phyloP scores from a whole-genome alignment of 2,329 filamentous ascomycete species.

The Diaporthe helianthi region DNA sequence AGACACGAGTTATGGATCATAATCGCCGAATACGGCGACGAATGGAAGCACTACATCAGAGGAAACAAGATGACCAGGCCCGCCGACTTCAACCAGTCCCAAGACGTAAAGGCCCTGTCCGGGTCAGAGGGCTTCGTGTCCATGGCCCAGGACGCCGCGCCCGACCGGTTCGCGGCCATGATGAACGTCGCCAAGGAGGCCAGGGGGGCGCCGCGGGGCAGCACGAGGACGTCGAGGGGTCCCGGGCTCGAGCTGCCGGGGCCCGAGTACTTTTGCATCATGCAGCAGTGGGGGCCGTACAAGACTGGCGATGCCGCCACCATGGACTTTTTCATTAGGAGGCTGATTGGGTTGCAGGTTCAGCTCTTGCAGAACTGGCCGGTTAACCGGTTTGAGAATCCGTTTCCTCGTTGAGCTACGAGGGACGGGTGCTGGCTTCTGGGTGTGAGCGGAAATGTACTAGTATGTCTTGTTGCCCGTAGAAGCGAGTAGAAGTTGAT shows the following conservation, averaged over 20 bases:
- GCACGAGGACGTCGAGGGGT: neutral
- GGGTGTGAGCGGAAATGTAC: no score
- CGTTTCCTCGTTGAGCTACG: neutral
- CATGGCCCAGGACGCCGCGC: neutral
- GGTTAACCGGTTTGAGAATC: neutral
- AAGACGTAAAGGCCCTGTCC: neutral
- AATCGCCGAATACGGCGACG: neutral
- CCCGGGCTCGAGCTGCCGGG: neutral
- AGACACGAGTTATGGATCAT: neutral
- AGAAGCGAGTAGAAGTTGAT: no score
- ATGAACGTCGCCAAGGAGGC: fast-evolving
- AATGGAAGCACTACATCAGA: neutral
- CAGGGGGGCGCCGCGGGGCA: fast-evolving
- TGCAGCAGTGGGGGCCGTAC: neutral
- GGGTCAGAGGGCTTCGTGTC: neutral
- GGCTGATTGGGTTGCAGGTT: neutral
- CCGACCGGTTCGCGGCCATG: neutral
- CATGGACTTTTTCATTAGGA: neutral
- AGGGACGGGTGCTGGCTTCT: neutral
- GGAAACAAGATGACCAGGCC: neutral
- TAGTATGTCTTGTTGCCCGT: no score
- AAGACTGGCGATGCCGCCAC: neutral
- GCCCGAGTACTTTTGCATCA: neutral
- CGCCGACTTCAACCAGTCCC: neutral
- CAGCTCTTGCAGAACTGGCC: neutral